Evolutionary conservation across 768 basidiomycete genomes (phyloP).

Genomic region (Hydnomerulius pinastri): DNA sequence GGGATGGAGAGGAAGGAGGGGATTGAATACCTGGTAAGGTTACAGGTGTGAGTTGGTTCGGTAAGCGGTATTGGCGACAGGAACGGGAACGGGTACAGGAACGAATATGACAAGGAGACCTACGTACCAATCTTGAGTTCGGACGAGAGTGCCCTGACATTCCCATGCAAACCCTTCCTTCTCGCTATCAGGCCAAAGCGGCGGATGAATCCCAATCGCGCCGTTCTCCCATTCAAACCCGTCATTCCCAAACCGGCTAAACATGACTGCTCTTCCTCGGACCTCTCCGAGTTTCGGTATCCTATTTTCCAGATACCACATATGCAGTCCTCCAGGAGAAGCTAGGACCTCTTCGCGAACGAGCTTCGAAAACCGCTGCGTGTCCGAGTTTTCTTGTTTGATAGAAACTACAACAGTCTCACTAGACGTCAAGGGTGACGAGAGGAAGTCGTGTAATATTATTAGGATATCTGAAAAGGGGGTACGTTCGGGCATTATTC

Average conservation of each 20-base stretch:
- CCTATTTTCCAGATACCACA: conserved; percentile 85
- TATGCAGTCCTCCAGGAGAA: conserved; percentile 49
- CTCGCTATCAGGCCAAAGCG: conserved; percentile 79
- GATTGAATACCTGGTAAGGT: conserved; percentile 85
- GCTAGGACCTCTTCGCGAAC: conserved; percentile 65
- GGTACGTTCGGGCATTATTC: conserved; percentile 68
- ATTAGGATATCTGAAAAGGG: conserved; percentile 67
- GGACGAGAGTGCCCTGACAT: conserved; percentile 66
- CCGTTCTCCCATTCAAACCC: conserved; percentile 70
- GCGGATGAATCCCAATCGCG: conserved; percentile 86
- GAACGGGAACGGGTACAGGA: conserved; percentile 1
- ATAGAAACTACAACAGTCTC: conserved; percentile 87
- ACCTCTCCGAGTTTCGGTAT: conserved; percentile 83
- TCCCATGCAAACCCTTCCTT: conserved; percentile 79
- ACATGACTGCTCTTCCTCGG: conserved; percentile 80
- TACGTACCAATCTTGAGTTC: conserved; percentile 82
- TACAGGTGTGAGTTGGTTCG: too few species aligned
- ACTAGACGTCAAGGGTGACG: conserved; percentile 49
- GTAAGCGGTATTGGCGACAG: background rate
- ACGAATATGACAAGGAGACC: conserved; percentile 1
- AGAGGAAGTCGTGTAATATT: conserved; percentile 65
- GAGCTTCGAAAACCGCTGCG: conserved; percentile 56
- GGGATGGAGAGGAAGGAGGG: conserved; percentile 79
- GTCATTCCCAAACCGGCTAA: conserved; percentile 81
- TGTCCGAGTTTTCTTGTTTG: conserved; percentile 79